phyloP scores from a whole-genome alignment of 192 early-diverging fungal genomes.

The Fimicolochytrium jonesii region DNA sequence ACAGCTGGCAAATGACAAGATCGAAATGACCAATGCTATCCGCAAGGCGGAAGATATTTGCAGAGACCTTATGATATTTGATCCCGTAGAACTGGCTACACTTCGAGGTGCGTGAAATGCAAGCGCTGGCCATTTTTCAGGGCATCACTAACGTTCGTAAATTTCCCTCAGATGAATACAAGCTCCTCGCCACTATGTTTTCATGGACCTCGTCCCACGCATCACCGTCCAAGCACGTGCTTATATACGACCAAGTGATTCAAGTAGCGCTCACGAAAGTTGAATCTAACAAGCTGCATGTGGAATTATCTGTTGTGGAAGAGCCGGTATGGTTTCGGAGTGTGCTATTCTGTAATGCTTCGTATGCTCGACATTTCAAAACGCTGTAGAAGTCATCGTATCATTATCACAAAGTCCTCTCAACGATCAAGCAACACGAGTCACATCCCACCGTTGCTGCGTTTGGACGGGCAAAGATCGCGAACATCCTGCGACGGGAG shows the following conservation, averaged over 20 bases:
- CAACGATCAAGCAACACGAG: neutral
- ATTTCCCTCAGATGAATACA: constrained; percentile 13
- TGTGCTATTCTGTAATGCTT: neutral
- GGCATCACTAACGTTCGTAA: neutral
- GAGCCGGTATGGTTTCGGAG: neutral
- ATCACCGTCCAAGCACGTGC: neutral
- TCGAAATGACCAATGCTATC: neutral
- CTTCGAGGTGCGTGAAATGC: constrained; percentile 12
- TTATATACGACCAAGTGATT: constrained; percentile 16
- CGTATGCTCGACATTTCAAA: neutral
- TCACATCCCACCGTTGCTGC: neutral
- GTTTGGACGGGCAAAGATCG: neutral
- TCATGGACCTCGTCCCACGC: constrained; percentile 6
- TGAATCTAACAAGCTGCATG: neutral
- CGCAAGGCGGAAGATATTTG: constrained; percentile 16
- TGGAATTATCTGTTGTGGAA: constrained; percentile 7
- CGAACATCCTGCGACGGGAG: no score
- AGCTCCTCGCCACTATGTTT: constrained; percentile 15
- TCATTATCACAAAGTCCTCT: neutral
- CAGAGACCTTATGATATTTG: constrained; percentile 21
- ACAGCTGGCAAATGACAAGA: neutral
- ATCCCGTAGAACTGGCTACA: constrained; percentile 14
- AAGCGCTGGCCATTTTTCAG: neutral
- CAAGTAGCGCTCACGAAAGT: constrained; percentile 9
- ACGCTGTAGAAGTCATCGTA: neutral